These are phyloP conservation scores for Coemansia sp. DNA, from an alignment of 192 early-diverging fungal species.

Conservation along the genomic window DNA sequence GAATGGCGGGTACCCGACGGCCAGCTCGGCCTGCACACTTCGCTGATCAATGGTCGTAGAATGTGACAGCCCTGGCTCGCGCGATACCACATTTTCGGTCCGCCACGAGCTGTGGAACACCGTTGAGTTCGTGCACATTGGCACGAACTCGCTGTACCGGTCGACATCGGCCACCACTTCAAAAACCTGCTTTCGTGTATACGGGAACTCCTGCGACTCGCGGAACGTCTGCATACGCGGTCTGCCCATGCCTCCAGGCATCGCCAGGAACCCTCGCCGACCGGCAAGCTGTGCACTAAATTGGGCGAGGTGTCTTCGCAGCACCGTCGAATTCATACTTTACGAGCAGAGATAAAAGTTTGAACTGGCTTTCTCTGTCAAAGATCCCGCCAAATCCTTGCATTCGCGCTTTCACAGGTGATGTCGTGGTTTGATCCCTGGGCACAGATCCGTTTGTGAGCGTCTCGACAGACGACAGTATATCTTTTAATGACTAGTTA, in stretches of 20 bases:
- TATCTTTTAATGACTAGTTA: no score
- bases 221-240: constrained; percentile 16
- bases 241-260: constrained; percentile 8
- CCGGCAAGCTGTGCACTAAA: neutral
- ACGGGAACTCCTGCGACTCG: constrained; percentile 58
- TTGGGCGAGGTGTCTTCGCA: neutral
- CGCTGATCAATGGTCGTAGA: constrained; percentile 12
- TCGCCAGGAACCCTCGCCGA: constrained; percentile 18
- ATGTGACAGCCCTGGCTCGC: constrained; percentile 2
- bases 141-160: constrained; percentile 78
- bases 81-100: neutral
- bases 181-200: constrained; percentile 71
- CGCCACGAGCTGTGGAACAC: constrained; percentile 35
- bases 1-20: constrained; percentile 75
- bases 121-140: constrained; percentile 71
- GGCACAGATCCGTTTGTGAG: no score
- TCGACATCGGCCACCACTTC: constrained; percentile 78
- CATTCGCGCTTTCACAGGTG: neutral
- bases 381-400: no score
- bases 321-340: neutral
- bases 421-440: no score
- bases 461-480: no score
- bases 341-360: neutral
- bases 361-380: neutral
- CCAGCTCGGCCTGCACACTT: constrained; percentile 67